These are phyloP conservation scores for Phytophthora hibernalis DNA, from an alignment of 352 stramenopile genomes.

Conservation along the genomic window DNA sequence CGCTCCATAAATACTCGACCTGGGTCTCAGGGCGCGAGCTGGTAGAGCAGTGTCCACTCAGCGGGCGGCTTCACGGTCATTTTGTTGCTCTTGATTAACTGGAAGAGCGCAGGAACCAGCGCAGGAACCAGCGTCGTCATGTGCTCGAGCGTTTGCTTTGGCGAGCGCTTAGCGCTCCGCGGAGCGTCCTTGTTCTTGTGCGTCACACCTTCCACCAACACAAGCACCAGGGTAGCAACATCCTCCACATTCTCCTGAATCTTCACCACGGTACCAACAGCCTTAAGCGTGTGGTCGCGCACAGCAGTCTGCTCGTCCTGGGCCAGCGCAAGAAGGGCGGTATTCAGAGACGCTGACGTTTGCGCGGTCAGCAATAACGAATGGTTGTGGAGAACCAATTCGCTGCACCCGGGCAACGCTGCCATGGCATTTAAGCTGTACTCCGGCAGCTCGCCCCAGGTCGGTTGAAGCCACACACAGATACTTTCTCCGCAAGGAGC, in stretches of 20 bases:
- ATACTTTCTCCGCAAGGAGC: too few relatives aligned
- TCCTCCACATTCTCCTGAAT: slow-evolving; percentile 40
- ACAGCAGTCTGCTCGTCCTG: slow-evolving; percentile 76
- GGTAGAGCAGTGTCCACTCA: slow-evolving; percentile 86
- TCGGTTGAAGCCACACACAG: too few relatives aligned
- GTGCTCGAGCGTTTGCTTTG: slow-evolving; percentile 59
- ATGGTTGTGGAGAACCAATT: slow-evolving; percentile 55
- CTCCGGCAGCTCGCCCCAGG: too few relatives aligned
- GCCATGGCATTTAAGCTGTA: slow-evolving; percentile 56
- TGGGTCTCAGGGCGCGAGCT: slow-evolving; percentile 88
- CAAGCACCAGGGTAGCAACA: slow-evolving; percentile 50
- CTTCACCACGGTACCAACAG: slow-evolving; percentile 67
- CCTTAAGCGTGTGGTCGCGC: slow-evolving; percentile 57
- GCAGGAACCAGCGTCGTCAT: slow-evolving; percentile 70
- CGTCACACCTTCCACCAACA: slow-evolving; percentile 64
- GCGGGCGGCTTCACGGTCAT: slow-evolving; percentile 88
- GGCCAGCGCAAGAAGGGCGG: slow-evolving; percentile 51
- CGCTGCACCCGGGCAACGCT: slow-evolving; percentile 70
- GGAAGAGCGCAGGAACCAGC: too few relatives aligned
- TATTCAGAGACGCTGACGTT: slow-evolving; percentile 31
- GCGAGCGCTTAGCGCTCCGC: slow-evolving; percentile 77
- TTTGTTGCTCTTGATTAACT: slow-evolving; percentile 91
- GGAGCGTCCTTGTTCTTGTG: slow-evolving; percentile 85
- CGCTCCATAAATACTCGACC: slow-evolving; percentile 62
- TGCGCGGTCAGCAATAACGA: slow-evolving; percentile 41